phyloP scores from a whole-genome alignment of 129 eudicot genomes.

The Daucus carota region DNA sequence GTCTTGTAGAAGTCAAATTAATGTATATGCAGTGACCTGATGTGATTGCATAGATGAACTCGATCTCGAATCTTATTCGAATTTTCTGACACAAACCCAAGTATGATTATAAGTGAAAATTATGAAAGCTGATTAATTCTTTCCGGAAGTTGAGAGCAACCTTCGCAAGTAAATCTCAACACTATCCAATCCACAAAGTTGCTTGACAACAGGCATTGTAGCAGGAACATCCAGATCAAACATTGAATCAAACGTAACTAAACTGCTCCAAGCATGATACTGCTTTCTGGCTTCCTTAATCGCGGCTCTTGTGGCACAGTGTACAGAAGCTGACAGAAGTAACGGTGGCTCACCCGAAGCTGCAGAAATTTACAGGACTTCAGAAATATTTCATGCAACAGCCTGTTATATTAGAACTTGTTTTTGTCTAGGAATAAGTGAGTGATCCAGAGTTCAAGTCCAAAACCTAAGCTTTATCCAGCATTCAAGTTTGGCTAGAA shows the following conservation, averaged over 20 bases:
- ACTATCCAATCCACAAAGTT: constrained; percentile 62
- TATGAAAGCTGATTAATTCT: not conserved
- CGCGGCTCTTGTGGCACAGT: constrained; percentile 92
- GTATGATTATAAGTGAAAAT: not conserved
- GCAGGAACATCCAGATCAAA: constrained; percentile 89
- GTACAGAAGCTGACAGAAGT: constrained; percentile 72
- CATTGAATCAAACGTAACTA: constrained; percentile 22
- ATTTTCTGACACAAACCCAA: too few relatives aligned
- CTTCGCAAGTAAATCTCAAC: constrained; percentile 53
- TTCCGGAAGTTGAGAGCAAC: constrained; percentile 23
- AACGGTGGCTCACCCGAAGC: constrained; percentile 96
- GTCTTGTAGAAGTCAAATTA: too few relatives aligned
- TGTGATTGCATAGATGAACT: too few relatives aligned
- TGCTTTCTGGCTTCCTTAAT: constrained; percentile 75
- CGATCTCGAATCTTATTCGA: too few relatives aligned
- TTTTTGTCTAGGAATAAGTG: too few relatives aligned
- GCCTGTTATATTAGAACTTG: too few relatives aligned
- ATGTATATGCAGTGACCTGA: too few relatives aligned
- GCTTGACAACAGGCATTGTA: constrained; percentile 80
- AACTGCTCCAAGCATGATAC: constrained; percentile 49
- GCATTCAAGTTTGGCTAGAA: too few relatives aligned
- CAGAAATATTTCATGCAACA: not conserved
- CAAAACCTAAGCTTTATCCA: too few relatives aligned
- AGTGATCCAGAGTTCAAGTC: too few relatives aligned
- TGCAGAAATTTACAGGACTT: constrained; percentile 1